Conservation (phyloP, 768 basidiomycete species). For the Termitomyces sp. region DNA sequence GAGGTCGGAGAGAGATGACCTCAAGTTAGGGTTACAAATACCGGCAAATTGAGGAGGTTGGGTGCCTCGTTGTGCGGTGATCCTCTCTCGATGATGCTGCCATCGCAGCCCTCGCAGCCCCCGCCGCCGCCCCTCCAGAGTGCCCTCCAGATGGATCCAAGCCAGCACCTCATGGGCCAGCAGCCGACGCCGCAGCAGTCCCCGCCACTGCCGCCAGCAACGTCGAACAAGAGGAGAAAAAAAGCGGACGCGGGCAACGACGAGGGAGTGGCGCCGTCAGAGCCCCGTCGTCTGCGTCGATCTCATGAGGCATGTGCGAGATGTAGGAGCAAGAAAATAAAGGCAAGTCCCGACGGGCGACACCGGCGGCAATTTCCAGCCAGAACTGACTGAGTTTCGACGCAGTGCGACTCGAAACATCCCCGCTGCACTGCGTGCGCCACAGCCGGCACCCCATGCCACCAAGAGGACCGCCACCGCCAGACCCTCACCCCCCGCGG, state of each 20-base stretch:
- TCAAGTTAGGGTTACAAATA: constrained; percentile 27
- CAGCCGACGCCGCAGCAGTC: constrained; percentile 26
- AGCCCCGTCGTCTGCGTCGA: constrained; percentile 76
- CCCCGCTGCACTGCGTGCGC: constrained; percentile 83
- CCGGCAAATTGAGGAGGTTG: constrained; percentile 28
- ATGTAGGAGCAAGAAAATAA: constrained; percentile 96
- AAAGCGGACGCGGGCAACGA: constrained; percentile 53
- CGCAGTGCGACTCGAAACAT: constrained; percentile 86
- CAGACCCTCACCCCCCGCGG: constrained; percentile 83
- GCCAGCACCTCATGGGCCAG: constrained; percentile 43
- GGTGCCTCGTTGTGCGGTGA: constrained; percentile 27
- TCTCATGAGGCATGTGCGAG: constrained; percentile 91
- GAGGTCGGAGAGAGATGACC: constrained; percentile 10
- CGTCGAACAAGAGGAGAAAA: constrained; percentile 44
- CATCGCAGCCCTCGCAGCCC: constrained; percentile 25
- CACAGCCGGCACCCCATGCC: constrained; percentile 71
- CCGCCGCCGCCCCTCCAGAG: constrained; percentile 51
- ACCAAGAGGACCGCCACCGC: constrained; percentile 85
- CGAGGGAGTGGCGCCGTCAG: constrained; percentile 50
- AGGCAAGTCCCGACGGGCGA: constrained; percentile 69
- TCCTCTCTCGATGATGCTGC: constrained; percentile 23
- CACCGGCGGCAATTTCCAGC: constrained; percentile 83
- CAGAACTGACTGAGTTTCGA: constrained; percentile 15
- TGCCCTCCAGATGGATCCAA: constrained; percentile 65
- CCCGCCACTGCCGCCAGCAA: constrained; percentile 18